Base-by-base conservation (phyloP, 1,284 basidiomycete species). In the Porodaedalea pini region DNA sequence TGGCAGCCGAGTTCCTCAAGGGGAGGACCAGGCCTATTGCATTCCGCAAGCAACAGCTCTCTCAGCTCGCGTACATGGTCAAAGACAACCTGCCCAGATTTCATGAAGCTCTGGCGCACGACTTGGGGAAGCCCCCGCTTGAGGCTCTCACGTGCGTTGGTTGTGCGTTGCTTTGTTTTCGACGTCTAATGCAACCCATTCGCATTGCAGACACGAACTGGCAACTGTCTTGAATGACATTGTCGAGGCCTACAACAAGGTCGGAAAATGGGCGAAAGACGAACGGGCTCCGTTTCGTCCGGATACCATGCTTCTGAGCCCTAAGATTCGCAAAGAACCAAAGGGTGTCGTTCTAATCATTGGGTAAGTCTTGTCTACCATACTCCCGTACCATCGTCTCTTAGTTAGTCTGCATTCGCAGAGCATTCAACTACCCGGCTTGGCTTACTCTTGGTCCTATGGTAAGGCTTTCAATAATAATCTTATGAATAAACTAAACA, bases 181-280 rank as follows among this genome's bases (percentile, higher is more conserved):
- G 23, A 34, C 32, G 13, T 34, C 13, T 13, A 34, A 34, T 6
- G 7, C 13, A 34, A 34, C 13, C 6, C 13, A 19, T n/a, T 44
- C 8, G 3, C 10, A 21, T 11, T 25, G 25, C 19, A 88, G 86
- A 64, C 69, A 85, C 2, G 87, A 90, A 62, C 74, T 85, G 53
- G 69, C 70, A 36, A 66, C 78, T 2, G 74, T 78, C 5, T 68
- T 88, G 25, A 66, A 73, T 43, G 92, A 94, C 64, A 77, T 82
- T 49, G 78, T 84, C 50, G 71, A 78, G 0, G 81, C 86, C 0
- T 81, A 92, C 63, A 76, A 83, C 52, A 80, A 83, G 51, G 78
- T 95, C 43, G 82, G 83, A 29, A 82, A 82, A 66, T 94, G 92
- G 92, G 76, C 86, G 17, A 85, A 85, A 67, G 78, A 88, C 4